Evolutionary conservation across 177 flowering plant genomes (phyloP).

Genomic region (Vitis hybrid): DNA sequence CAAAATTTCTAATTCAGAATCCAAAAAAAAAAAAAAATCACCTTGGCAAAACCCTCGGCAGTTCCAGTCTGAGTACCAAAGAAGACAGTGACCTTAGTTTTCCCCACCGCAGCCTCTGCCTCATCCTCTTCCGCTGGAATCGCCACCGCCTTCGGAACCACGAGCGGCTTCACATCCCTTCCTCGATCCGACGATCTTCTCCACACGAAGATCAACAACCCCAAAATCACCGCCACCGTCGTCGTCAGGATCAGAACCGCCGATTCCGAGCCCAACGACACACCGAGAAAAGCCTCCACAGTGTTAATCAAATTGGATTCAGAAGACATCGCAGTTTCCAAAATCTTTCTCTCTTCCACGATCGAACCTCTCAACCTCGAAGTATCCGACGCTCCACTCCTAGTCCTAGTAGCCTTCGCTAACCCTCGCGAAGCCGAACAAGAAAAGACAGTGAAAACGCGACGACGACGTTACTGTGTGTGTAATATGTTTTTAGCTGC

Average conservation of each 20-base stretch:
- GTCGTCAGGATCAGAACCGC: conserved; percentile 43
- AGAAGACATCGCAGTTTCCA: conserved; percentile 20
- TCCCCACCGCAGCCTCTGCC: conserved; percentile 45
- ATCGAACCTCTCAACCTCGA: not conserved
- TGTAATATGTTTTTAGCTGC: too few relatives aligned
- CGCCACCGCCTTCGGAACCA: conserved; percentile 25
- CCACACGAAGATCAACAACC: conserved; percentile 43
- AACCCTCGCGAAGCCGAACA: too few relatives aligned
- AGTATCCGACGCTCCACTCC: too few relatives aligned
- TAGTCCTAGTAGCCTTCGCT: too few relatives aligned
- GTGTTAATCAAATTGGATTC: conserved; percentile 27
- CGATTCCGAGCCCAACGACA: conserved; percentile 40
- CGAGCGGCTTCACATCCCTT: conserved; percentile 29
- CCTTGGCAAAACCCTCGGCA: conserved; percentile 97
- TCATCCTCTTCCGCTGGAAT: conserved; percentile 42
- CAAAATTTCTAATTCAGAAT: not conserved
- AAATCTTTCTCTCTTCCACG: not conserved
- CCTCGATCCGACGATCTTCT: conserved; percentile 36
- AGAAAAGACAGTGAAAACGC: too few relatives aligned
- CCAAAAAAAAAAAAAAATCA: conserved; percentile 10
- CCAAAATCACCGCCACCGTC: conserved; percentile 49
- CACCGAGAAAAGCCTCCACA: conserved; percentile 43
- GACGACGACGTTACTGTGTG: too few relatives aligned
- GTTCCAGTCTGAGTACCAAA: conserved; percentile 95
- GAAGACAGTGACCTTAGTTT: conserved; percentile 62